A percentile compares a stretch with the other conserved stretches of the same genome.
Evolutionary conservation across 192 early-diverging fungal genomes (phyloP).

Genomic region (Bifiguratus adelaidae): DNA sequence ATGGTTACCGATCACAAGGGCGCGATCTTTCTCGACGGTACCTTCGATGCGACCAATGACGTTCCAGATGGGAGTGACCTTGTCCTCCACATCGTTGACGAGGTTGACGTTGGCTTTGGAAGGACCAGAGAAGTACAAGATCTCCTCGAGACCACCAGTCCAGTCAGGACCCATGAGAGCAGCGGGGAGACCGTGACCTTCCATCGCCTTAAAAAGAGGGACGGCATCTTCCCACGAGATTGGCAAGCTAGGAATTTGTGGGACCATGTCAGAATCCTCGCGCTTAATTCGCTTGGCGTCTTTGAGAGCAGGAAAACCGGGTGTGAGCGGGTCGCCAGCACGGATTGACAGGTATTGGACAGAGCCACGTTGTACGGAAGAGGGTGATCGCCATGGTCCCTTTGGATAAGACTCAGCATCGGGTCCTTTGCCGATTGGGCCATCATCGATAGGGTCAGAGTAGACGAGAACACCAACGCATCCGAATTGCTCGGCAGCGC

Average conservation of each 20-base stretch:
- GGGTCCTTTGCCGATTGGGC: constrained; percentile 5
- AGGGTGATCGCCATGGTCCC: constrained; percentile 46
- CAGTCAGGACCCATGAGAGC: constrained; percentile 20
- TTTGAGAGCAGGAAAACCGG: constrained; percentile 35
- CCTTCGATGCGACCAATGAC: constrained; percentile 48
- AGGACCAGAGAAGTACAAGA: constrained; percentile 46
- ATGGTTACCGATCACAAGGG: constrained; percentile 43
- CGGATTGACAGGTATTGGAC: constrained; percentile 30
- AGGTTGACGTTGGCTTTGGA: constrained; percentile 30
- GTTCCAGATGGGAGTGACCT: constrained; percentile 41
- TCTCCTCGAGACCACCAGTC: constrained; percentile 36
- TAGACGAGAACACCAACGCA: constrained; percentile 47
- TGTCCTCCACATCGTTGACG: constrained; percentile 34
- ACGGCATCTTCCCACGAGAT: constrained; percentile 48
- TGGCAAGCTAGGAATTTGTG: constrained; percentile 50
- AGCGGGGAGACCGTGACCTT: constrained; percentile 25
- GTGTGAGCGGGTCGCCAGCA: constrained; percentile 51
- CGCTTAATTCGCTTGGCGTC: constrained; percentile 27
- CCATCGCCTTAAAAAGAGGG: constrained; percentile 38
- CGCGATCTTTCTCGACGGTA: constrained; percentile 28
- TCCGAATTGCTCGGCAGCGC: constrained; percentile 36
- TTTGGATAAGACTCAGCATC: constrained; percentile 32
- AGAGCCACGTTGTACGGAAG: constrained; percentile 42
- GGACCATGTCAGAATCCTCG: constrained; percentile 28
- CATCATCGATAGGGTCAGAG: constrained; percentile 53